Percentiles rank a stretch among this genome's conserved stretches.
Conservation (phyloP, 768 basidiomycete genomes). For the Pulveroboletus sp. region DNA sequence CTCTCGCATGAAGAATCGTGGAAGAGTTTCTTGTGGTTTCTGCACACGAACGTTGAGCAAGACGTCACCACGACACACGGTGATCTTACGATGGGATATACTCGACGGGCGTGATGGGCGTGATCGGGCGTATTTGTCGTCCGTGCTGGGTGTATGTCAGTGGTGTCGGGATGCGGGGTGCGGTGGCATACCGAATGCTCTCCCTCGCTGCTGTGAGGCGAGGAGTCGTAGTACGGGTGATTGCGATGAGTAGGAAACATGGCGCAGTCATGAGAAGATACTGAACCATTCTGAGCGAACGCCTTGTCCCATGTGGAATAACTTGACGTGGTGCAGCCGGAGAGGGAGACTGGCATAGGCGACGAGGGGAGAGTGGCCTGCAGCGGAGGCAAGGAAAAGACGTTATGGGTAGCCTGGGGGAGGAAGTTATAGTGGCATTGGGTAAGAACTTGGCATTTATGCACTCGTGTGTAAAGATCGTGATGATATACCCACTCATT, state of each 20-base stretch:
- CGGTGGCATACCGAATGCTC: constrained; percentile 25
- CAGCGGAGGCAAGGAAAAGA: constrained; percentile 21
- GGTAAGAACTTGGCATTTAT: constrained; percentile 37
- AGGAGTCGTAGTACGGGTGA: constrained; percentile 24
- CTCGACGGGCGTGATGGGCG: constrained; percentile 35
- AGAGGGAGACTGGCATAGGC: constrained; percentile 30
- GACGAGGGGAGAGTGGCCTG: constrained; percentile 19
- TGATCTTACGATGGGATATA: constrained; percentile 29
- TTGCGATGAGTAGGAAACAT: constrained; percentile 32
- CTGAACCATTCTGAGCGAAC: constrained; percentile 37
- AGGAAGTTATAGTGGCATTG: constrained; percentile 30
- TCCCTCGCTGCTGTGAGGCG: constrained; percentile 25
- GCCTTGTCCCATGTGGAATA: constrained; percentile 35
- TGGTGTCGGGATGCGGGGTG: neutral
- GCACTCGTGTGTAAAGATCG: constrained; percentile 34
- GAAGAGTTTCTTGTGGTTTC: constrained; percentile 32
- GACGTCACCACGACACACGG: constrained; percentile 7
- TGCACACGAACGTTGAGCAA: constrained; percentile 15
- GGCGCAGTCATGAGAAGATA: constrained; percentile 33
- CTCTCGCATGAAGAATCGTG: constrained; percentile 31
- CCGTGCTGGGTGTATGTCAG: constrained; percentile 24
- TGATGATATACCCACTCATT: constrained; percentile 38
- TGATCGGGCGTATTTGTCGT: constrained; percentile 33
- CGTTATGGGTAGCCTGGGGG: constrained; percentile 21
- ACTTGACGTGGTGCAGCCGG: constrained; percentile 30